A percentile compares a stretch with the other conserved stretches of the same genome.
phyloP scores from a whole-genome alignment of 192 early-diverging fungal genomes.

The Linnemannia hyalina region DNA sequence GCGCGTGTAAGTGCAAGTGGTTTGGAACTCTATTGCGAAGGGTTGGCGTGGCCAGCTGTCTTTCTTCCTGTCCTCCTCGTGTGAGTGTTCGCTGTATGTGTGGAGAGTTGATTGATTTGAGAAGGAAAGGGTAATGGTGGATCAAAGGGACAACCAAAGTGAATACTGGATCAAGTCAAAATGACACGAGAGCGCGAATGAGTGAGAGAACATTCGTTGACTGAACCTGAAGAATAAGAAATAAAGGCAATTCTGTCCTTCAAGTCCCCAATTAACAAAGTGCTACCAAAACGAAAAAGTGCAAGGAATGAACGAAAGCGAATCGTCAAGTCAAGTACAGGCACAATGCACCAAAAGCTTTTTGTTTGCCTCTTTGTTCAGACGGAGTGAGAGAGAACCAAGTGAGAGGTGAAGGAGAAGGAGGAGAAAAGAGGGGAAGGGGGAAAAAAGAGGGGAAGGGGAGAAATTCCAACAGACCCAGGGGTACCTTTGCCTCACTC shows the following conservation, averaged over 20 bases:
- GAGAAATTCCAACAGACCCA: slow-evolving; percentile 7
- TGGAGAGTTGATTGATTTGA: not conserved
- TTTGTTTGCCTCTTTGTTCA: not conserved
- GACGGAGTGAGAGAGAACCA: too few relatives aligned
- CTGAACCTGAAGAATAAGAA: not conserved
- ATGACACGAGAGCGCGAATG: not conserved
- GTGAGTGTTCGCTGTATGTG: not conserved
- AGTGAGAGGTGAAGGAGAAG: not conserved
- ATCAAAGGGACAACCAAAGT: not conserved
- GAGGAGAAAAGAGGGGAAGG: not conserved
- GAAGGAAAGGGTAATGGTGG: not conserved
- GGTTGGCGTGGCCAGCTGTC: not conserved
- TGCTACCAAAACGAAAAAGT: not conserved
- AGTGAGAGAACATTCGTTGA: not conserved
- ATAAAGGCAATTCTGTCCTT: not conserved
- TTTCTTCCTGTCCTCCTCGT: not conserved
- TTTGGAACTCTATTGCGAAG: not conserved
- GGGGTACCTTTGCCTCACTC: not conserved
- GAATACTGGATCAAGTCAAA: not conserved
- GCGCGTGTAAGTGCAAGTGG: too few relatives aligned
- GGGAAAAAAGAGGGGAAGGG: not conserved
- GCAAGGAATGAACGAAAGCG: not conserved
- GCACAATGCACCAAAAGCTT: not conserved
- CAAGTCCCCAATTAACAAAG: not conserved
- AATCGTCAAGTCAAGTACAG: too few relatives aligned